phyloP scores from a whole-genome alignment of 768 basidiomycete genomes.

The Kwoniella sp. region DNA sequence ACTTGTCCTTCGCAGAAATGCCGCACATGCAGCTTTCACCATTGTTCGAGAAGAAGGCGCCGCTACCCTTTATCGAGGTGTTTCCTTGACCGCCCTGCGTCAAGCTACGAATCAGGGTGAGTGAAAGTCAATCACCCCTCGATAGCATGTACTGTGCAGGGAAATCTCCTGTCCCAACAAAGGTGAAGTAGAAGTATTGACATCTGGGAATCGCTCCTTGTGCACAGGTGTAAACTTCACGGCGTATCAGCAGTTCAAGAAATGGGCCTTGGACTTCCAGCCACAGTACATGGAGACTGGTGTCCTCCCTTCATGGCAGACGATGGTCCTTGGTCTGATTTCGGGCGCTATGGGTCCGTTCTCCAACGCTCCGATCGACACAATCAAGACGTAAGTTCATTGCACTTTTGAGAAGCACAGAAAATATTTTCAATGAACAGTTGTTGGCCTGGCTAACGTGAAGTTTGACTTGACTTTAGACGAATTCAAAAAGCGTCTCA shows the following conservation, averaged over 20 bases:
- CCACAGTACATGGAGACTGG: conserved; percentile 63
- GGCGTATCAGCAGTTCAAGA: conserved; percentile 95
- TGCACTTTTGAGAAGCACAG: neutral
- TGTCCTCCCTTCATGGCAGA: conserved; percentile 90
- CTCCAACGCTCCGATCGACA: conserved; percentile 79
- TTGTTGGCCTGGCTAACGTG: neutral
- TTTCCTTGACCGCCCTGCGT: conserved; percentile 84
- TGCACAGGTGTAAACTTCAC: conserved; percentile 86
- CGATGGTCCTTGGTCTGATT: conserved; percentile 90
- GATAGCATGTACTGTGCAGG: neutral
- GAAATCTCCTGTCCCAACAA: too few species aligned
- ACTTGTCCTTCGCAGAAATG: conserved; percentile 61
- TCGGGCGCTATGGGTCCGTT: conserved; percentile 98
- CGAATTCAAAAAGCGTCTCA: conserved; percentile 84
- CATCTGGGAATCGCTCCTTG: conserved; percentile 37
- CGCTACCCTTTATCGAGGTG: conserved; percentile 83
- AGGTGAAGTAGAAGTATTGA: too few species aligned
- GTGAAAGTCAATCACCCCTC: conserved; percentile 59
- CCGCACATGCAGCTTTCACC: conserved; percentile 91
- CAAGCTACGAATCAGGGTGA: conserved; percentile 89
- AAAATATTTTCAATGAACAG: neutral
- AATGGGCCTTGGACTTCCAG: conserved; percentile 72
- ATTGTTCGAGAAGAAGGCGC: conserved; percentile 92
- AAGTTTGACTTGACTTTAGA: conserved; percentile 47
- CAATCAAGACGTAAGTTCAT: conserved; percentile 72